phyloP scores from a whole-genome alignment of 1,139 yeast species.

The Torulaspora globosa region DNA sequence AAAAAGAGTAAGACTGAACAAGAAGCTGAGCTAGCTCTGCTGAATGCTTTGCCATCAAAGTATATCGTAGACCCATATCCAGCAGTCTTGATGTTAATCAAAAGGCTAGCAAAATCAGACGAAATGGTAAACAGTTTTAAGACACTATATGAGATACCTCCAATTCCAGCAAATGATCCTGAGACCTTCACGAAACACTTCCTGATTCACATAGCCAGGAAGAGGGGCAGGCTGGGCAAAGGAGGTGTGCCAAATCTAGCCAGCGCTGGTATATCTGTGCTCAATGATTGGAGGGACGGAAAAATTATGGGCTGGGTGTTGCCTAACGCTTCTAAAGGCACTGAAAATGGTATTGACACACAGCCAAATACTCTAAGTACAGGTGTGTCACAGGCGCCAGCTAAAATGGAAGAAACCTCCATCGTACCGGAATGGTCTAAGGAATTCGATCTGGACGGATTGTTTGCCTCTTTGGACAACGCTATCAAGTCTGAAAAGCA shows the following conservation, averaged over 20 bases:
- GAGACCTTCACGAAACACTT: conserved; percentile 75
- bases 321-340: conserved; percentile 62
- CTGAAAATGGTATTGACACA: conserved; percentile 25
- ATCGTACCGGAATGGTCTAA: conserved; percentile 89
- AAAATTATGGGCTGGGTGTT: conserved; percentile 86
- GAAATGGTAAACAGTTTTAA: conserved; percentile 76
- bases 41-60: conserved; percentile 89
- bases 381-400: conserved; percentile 38
- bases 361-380: conserved; percentile 31
- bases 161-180: conserved; percentile 61
- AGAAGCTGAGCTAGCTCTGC: conserved; percentile 80
- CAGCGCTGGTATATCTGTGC: conserved; percentile 76
- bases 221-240: conserved; percentile 84
- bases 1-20: conserved; percentile 57
- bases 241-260: conserved; percentile 91
- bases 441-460: conserved; percentile 87
- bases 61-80: conserved; percentile 79
- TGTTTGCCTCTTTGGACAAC: conserved; percentile 45
- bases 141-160: conserved; percentile 70
- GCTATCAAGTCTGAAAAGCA: conserved; percentile 22
- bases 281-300: conserved; percentile 98
- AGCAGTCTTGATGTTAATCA: conserved; percentile 72
- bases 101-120: conserved; percentile 63
- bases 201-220: conserved; percentile 87
- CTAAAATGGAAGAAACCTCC: conserved; percentile 65